Evolutionary conservation across 1,139 yeast species (phyloP).

Genomic region (Yamadazyma sp.): DNA sequence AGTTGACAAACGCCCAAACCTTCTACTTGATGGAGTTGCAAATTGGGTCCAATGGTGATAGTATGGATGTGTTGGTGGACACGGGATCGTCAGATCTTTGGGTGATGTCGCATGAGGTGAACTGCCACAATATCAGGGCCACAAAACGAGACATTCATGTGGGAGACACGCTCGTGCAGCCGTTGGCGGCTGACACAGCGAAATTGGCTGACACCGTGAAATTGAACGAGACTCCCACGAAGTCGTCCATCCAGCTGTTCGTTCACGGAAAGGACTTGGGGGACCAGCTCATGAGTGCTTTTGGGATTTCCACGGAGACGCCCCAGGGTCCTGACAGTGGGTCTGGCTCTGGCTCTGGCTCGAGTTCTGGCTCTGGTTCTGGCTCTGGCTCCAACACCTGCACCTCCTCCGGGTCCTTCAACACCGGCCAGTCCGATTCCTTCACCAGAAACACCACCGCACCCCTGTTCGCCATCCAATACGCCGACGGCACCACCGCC

Average conservation of each 20-base stretch:
- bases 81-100: constrained; percentile 51
- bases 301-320: constrained; percentile 9
- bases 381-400: constrained; percentile 25
- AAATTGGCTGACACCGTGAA: too few species aligned
- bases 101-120: constrained; percentile 38
- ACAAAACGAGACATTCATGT: constrained; percentile 10
- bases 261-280: constrained; percentile 11
- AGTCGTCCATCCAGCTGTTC: constrained; percentile 4
- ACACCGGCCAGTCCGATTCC: constrained; percentile 31
- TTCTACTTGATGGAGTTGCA: constrained; percentile 48
- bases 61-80: constrained; percentile 37
- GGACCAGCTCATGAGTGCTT: constrained; percentile 11
- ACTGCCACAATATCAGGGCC: constrained; percentile 18
- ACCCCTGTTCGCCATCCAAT: constrained; percentile 42
- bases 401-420: constrained; percentile 40
- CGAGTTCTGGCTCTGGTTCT: constrained; percentile 7
- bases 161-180: constrained; percentile 4
- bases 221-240: constrained; percentile 7
- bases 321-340: constrained; percentile 7
- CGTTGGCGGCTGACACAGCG: not conserved
- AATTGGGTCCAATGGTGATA: constrained; percentile 34
- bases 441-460: constrained; percentile 35
- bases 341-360: constrained; percentile 7
- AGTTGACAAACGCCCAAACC: constrained; percentile 41
- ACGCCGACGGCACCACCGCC: constrained; percentile 47